Conservation (phyloP, 176 grass and related monocot genomes). For the Oryza nivara region DNA sequence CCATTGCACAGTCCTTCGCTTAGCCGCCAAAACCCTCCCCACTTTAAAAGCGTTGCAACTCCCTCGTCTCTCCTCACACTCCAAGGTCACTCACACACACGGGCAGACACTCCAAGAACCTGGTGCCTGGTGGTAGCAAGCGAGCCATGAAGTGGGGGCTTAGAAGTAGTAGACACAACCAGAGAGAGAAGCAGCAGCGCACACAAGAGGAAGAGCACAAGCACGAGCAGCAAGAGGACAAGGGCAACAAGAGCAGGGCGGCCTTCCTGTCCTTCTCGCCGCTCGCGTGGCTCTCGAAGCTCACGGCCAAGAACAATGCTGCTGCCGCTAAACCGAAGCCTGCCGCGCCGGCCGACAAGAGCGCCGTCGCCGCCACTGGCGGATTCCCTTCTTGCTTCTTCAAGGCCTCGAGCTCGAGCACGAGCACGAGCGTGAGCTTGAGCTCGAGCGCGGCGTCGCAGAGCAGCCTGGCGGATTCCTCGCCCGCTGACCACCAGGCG, state of each 20-base stretch:
- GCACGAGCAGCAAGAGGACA: neutral
- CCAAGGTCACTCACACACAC: constrained; percentile 12
- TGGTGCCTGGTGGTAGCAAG: neutral
- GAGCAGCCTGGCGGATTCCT: constrained; percentile 3
- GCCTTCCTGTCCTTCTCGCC: constrained; percentile 56
- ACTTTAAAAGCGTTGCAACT: constrained; percentile 33
- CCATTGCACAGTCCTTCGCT: neutral
- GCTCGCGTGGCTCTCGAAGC: constrained; percentile 70
- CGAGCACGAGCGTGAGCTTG: neutral
- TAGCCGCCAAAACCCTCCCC: constrained; percentile 43
- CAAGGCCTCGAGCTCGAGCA: neutral
- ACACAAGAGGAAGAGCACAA: neutral
- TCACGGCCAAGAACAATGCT: constrained; percentile 36
- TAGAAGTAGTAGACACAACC: neutral
- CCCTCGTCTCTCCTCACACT: constrained; percentile 9
- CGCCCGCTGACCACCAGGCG: neutral
- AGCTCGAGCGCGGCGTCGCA: constrained; percentile 20
- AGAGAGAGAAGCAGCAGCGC: neutral
- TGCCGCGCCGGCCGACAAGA: neutral
- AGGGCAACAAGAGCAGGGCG: constrained; percentile 52
- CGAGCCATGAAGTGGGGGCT: constrained; percentile 74
- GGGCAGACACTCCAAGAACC: neutral
- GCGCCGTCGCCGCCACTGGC: neutral
- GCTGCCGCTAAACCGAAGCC: neutral
- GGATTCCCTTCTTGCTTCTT: constrained; percentile 28